Conservation (phyloP, 306 rosid genomes). For the Rosa rugosa region DNA sequence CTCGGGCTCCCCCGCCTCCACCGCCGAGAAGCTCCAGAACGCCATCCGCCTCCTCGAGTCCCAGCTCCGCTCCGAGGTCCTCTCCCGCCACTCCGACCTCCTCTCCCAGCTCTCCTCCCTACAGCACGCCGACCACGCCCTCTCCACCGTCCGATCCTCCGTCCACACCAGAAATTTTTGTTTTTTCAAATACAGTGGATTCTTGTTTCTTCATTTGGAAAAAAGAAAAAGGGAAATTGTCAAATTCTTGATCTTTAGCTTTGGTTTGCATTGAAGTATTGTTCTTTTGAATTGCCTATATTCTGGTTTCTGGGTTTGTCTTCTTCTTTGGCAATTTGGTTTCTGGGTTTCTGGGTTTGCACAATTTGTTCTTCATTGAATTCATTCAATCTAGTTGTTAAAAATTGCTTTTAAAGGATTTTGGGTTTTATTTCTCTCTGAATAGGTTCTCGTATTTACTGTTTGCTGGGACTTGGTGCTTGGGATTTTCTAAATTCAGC, state of each 20-base stretch:
- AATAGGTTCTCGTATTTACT: slow-evolving; percentile 27
- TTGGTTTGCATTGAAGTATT: slow-evolving; percentile 26
- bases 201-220: not conserved
- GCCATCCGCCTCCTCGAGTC: too few relatives aligned
- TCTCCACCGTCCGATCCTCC: too few relatives aligned
- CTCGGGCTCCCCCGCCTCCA: too few relatives aligned
- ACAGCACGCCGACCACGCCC: too few relatives aligned
- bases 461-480: slow-evolving; percentile 34
- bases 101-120: too few relatives aligned
- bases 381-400: not conserved
- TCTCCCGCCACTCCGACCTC: too few relatives aligned
- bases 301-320: slow-evolving; percentile 36
- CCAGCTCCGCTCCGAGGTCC: too few relatives aligned
- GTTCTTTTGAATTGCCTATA: slow-evolving; percentile 16
- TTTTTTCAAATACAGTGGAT: slow-evolving; percentile 12
- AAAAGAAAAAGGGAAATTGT: not conserved
- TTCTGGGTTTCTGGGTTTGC: too few relatives aligned
- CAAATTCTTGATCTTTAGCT: not conserved
- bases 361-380: slow-evolving; percentile 21
- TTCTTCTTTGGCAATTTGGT: slow-evolving; percentile 15
- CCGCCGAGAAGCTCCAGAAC: too few relatives aligned
- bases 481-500: slow-evolving; percentile 27
- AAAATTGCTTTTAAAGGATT: not conserved
- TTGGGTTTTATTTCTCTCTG: slow-evolving; percentile 2
- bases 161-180: too few relatives aligned